Evolutionary conservation across 2,329 filamentous ascomycete species (phyloP).

Genomic region (Scedosporium apiospermum): DNA sequence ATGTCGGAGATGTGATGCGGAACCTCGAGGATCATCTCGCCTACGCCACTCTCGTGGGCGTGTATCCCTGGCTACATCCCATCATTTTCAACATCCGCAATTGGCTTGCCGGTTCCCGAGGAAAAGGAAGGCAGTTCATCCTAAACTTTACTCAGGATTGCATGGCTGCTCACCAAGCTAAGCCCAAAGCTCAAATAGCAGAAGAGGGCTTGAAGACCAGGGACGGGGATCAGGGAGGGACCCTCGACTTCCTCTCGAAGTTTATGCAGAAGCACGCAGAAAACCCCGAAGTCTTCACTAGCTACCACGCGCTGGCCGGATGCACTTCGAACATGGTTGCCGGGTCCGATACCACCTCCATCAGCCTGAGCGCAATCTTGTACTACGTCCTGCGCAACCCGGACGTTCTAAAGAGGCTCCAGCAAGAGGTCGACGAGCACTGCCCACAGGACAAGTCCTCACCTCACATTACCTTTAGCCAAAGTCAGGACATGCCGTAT

Average conservation of each 20-base stretch:
- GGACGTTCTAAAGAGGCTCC: constrained; percentile 20
- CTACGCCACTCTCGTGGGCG: constrained; percentile 17
- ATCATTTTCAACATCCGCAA: constrained; percentile 13
- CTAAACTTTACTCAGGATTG: constrained; percentile 14
- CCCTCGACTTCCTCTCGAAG: constrained; percentile 14
- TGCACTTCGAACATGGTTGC: constrained; percentile 20
- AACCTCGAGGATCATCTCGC: constrained; percentile 15
- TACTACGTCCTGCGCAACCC: constrained; percentile 19
- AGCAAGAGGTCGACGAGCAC: constrained; percentile 25
- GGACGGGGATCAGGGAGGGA: constrained; percentile 4
- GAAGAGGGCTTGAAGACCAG: constrained; percentile 1
- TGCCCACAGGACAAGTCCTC: constrained; percentile 5
- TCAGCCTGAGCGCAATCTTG: constrained; percentile 20
- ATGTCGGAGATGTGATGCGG: constrained; percentile 18
- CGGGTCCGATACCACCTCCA: constrained; percentile 25
- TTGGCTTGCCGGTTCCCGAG: constrained; percentile 13
- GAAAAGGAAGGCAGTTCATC: constrained; percentile 16
- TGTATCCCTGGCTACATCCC: constrained; percentile 12
- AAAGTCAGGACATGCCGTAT: constrained; percentile 28
- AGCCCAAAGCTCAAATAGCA: background rate
- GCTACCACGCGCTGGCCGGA: constrained; percentile 15
- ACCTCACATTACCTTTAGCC: constrained; percentile 15
- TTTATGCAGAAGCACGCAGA: constrained; percentile 25
- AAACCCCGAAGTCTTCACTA: constrained; percentile 30
- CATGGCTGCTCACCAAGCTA: constrained; percentile 4